Conservation (phyloP, 2,329 filamentous ascomycete species). For the Mollisia scopiformis region DNA sequence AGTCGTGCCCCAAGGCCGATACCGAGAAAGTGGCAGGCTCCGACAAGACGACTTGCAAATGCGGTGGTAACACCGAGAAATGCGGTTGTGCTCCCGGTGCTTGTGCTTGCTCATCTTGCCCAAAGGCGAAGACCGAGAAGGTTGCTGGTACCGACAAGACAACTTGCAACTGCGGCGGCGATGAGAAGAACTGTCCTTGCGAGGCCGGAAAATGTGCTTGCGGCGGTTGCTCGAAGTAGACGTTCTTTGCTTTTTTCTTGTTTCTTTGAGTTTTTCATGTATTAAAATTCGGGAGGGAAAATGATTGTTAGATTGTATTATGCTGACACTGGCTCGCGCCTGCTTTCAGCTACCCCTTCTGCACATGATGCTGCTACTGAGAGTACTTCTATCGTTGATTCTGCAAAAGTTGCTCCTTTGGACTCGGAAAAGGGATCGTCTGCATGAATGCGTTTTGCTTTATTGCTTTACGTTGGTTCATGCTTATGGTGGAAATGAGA, state of each 20-base stretch:
- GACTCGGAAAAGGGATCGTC: conserved; percentile 31
- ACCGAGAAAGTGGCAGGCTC: conserved; percentile 39
- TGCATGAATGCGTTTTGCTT: conserved; percentile 22
- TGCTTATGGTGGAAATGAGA: conserved; percentile 9
- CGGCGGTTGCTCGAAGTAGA: conserved; percentile 29
- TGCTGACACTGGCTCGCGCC: conserved; percentile 28
- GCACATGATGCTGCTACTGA: conserved; percentile 24
- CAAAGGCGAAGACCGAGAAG: conserved; percentile 41
- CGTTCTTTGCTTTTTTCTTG: conserved; percentile 5
- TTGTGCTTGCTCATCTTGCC: conserved; percentile 42
- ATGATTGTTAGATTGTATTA: conserved; percentile 22
- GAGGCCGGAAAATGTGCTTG: conserved; percentile 42
- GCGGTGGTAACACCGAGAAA: conserved; percentile 38
- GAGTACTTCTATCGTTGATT: conserved; percentile 27
- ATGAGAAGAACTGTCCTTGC: conserved; percentile 40
- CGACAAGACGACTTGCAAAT: conserved; percentile 43
- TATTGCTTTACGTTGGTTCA: conserved; percentile 9
- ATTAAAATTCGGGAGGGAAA: conserved; percentile 2
- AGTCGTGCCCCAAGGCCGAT: conserved; percentile 42
- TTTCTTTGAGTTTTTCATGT: conserved; percentile 13
- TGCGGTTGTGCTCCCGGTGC: conserved; percentile 42
- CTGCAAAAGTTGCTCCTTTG: conserved; percentile 32
- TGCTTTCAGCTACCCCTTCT: conserved; percentile 24
- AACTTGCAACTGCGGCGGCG: conserved; percentile 42
- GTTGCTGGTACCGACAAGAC: conserved; percentile 42